phyloP scores from a whole-genome alignment of 768 basidiomycete species.

The Pisolithus orientalis region DNA sequence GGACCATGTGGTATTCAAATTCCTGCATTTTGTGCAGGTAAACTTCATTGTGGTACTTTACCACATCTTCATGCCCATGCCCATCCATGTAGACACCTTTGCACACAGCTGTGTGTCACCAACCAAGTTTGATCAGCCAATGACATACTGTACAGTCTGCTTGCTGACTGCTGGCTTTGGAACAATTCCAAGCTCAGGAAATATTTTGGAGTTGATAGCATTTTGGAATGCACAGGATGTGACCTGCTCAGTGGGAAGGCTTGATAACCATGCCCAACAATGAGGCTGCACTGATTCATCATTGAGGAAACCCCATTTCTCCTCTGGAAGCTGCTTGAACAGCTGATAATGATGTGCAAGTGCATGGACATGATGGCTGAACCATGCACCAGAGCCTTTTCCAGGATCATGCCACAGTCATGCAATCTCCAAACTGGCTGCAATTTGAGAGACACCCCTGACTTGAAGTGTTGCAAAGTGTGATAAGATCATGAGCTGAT shows the following conservation, averaged over 20 bases:
- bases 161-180: not conserved
- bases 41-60: not conserved
- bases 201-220: not conserved
- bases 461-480: too few relatives aligned
- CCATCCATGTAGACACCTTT: slow-evolving; percentile 12
- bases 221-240: not conserved
- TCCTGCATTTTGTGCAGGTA: not conserved
- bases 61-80: slow-evolving; percentile 6
- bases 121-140: slow-evolving; percentile 8
- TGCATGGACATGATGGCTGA: not conserved
- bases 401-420: not conserved
- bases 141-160: not conserved
- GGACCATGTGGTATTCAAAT: not conserved
- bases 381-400: not conserved
- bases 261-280: not conserved
- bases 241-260: not conserved
- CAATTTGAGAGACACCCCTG: too few relatives aligned
- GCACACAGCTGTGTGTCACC: not conserved
- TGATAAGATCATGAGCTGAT: too few relatives aligned
- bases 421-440: too few relatives aligned
- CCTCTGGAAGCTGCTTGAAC: not conserved
- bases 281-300: not conserved
- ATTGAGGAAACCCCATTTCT: not conserved
- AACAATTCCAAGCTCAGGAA: not conserved
- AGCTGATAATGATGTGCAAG: not conserved